Evolutionary conservation across 345 rosid genomes (phyloP).

Genomic region (Ceriops decandra): DNA sequence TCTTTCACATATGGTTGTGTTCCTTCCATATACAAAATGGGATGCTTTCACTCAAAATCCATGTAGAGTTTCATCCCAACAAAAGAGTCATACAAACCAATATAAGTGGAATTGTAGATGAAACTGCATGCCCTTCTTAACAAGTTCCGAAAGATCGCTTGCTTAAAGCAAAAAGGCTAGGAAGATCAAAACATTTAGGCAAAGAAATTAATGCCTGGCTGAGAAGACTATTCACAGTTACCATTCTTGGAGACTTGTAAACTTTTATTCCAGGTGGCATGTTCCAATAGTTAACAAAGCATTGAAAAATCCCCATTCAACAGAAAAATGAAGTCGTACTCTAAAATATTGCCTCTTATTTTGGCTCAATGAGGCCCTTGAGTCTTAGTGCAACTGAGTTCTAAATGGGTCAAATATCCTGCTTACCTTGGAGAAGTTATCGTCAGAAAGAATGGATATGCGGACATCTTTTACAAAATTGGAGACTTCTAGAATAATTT

Average conservation of each 20-base stretch:
- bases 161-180: too few relatives aligned
- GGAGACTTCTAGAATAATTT: slow-evolving; percentile 59
- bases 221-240: background rate
- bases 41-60: too few relatives aligned
- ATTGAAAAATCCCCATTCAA: background rate
- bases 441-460: slow-evolving; percentile 67
- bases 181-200: too few relatives aligned
- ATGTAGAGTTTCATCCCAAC: too few relatives aligned
- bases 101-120: too few relatives aligned
- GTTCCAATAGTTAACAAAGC: background rate
- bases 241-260: background rate
- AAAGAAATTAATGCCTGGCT: background rate
- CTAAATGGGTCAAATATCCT: slow-evolving; percentile 5
- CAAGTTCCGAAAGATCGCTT: too few relatives aligned
- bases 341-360: background rate
- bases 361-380: background rate
- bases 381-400: background rate
- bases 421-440: slow-evolving; percentile 69
- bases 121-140: too few relatives aligned
- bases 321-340: background rate
- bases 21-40: too few relatives aligned
- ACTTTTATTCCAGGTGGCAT: background rate
- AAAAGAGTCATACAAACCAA: too few relatives aligned
- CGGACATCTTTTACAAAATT: slow-evolving; percentile 52
- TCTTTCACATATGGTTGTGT: too few relatives aligned